Conservation (phyloP, 257 asterid species). For the Solanum lycopersicoides region DNA sequence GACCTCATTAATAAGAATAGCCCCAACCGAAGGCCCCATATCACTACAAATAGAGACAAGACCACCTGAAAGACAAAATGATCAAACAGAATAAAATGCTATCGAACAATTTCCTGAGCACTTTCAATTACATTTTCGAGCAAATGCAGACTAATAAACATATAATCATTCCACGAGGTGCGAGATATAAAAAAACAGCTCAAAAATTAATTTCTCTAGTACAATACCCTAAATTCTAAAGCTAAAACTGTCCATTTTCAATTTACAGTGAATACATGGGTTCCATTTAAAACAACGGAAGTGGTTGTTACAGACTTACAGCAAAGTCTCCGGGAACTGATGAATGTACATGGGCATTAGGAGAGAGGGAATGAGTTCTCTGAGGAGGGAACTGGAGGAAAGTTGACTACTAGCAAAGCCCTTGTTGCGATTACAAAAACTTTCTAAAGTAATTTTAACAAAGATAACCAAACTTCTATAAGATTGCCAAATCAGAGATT, state of each 20-base stretch:
- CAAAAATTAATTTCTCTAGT: not conserved
- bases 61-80: constrained; percentile 47
- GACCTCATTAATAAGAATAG: constrained; percentile 80
- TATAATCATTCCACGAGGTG: not conserved
- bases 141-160: not conserved
- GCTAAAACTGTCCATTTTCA: not conserved
- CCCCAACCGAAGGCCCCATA: constrained; percentile 94
- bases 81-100: not conserved
- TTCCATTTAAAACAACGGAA: not conserved
- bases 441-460: not conserved
- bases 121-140: not conserved
- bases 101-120: not conserved
- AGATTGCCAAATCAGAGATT: not conserved
- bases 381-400: not conserved
- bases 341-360: not conserved
- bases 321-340: not conserved
- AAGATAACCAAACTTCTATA: not conserved
- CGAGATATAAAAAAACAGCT: not conserved
- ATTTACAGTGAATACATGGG: not conserved
- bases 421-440: not conserved
- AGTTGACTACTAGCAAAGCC: not conserved
- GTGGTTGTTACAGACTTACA: not conserved
- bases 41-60: constrained; percentile 51
- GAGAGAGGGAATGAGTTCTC: not conserved
- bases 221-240: not conserved